Evolutionary conservation across 2,329 filamentous ascomycete species (phyloP), one percentile per base, ranked within the genome.

Genomic region (Fusarium decemcellulare): DNA sequence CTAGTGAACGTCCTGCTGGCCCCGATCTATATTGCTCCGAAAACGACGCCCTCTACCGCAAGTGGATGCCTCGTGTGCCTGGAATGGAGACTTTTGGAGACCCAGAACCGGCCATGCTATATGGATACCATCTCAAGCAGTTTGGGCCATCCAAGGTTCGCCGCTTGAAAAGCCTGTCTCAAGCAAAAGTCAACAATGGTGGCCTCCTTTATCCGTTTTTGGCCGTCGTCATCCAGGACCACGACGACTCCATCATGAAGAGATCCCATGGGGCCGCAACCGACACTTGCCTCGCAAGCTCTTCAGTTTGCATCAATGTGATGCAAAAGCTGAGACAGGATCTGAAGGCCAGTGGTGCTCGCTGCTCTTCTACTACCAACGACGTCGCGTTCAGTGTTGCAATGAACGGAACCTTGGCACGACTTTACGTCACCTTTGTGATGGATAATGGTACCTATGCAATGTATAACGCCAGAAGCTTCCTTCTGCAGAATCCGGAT

Each of bases 221-320:
- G 8, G 29, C 51, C 3, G 30, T 54, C 8, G 37, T 32, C 9
- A 12, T 54, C 8, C 39, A 54, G 2, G 39, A 29, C 5, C n/a
- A n/a, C n/a, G 39, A 54, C 2, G 37, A 39, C 2, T 29, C 37
- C 8, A 15, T 3, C 5, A 15, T 29, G 4, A 32, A n/a, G 2
- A 39, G 51, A 2, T 54, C 51, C 3, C 29, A 43, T 1, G 43
- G 51, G 37, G 12, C 27, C 2, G 51, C 37, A 2, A 43, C 29
- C 37, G 43, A 54, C 51, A 54, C 51, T 1, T 54, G 37, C 27
- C 51, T 54, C 11, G 27, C 39, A 8, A 32, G 51, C 12, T 54
- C 51, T 5, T n/a, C 51, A 18, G 51, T 8, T 39, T 54, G 51
- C 29, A 32, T 51, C 5, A 12, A 16, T 16, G 14, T 51, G 7